Conservation (phyloP, 768 basidiomycete genomes). For the Lentinus tigrinus region DNA sequence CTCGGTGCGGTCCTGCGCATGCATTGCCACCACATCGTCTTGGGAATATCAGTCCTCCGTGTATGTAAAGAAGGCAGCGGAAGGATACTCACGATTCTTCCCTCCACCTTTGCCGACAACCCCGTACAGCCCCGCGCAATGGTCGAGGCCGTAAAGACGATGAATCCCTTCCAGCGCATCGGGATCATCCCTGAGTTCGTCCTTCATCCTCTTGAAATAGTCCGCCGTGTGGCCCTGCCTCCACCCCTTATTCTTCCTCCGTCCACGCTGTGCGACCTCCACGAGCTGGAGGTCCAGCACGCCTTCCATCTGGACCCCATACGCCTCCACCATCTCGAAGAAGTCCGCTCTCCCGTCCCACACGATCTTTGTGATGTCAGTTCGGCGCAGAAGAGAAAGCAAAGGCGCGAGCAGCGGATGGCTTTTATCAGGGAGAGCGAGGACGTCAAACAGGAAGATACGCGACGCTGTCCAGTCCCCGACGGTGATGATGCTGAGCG, state of each 20-base stretch:
- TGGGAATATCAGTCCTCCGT: too few relatives aligned
- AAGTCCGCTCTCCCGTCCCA: slow-evolving; percentile 43
- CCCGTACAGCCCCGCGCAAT: slow-evolving; percentile 21
- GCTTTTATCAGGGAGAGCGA: not conserved
- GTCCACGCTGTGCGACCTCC: slow-evolving; percentile 32
- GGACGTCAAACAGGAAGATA: slow-evolving; percentile 38
- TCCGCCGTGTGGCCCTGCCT: not conserved
- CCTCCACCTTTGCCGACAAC: not conserved
- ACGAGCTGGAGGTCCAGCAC: slow-evolving; percentile 42
- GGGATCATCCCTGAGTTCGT: not conserved
- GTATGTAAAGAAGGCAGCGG: too few relatives aligned
- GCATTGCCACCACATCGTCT: not conserved
- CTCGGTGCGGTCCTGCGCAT: not conserved
- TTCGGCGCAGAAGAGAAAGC: slow-evolving; percentile 27
- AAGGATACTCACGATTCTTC: not conserved
- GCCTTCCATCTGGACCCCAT: slow-evolving; percentile 27
- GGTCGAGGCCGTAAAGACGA: slow-evolving; percentile 32
- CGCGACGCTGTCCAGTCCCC: slow-evolving; percentile 29
- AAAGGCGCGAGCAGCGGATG: slow-evolving; percentile 28
- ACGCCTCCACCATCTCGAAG: slow-evolving; percentile 30
- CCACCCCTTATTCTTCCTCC: slow-evolving; percentile 24
- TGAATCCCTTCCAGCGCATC: slow-evolving; percentile 28
- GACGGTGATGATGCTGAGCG: slow-evolving; percentile 37
- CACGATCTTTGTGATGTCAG: slow-evolving; percentile 33
- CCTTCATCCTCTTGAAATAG: not conserved